Evolutionary conservation across 2,329 filamentous ascomycete genomes (phyloP), one percentile per base, ranked within the genome.

Genomic region (Teratosphaeria zuluensis): DNA sequence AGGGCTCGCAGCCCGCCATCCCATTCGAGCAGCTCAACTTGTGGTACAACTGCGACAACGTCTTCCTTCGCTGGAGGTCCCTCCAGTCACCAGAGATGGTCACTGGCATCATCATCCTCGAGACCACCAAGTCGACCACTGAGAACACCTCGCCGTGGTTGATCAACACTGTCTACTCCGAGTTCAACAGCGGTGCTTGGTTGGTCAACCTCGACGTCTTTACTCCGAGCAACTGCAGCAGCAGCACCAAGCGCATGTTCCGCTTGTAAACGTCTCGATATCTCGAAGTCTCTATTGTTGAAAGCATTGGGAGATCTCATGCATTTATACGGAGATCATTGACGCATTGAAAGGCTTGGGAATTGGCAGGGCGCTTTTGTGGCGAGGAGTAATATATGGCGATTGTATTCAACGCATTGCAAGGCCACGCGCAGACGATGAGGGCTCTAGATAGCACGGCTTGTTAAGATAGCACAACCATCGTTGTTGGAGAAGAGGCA

Each of bases 111-210:
- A 69, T 70, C 58, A 67, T 69, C 12, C 55, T 68, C 42, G 68
- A 71, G 63, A 61, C 63, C 24, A 56, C 53, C 53, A 35, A 58
- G 53, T 62, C 61, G n/a, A 55, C 61, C 42, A 38, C 57, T 32
- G 54, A 55, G n/a, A 30, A 31, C 60, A 32, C n/a, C 8, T 58
- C 52, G 51, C 63, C 65, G 30, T 71, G 67, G 66, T 59, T 70
- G 51, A 72, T 72, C 62, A 64, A 68, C 51, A 67, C 65, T 19
- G 66, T 72, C 38, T 70, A 69, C 64, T 68, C 65, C 1, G 69
- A 72, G 59, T 71, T 72, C 64, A 72, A 72, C 65, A 66, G 62
- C 56, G 70, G 70, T 51, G 68, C 66, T 35, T 71, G 70, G 70
- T 62, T 72, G 52, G 66, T 69, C 24, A 63, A 70, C 58, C 58